Conservation (phyloP, 306 rosid genomes). For the Prinsepia uniflora region DNA sequence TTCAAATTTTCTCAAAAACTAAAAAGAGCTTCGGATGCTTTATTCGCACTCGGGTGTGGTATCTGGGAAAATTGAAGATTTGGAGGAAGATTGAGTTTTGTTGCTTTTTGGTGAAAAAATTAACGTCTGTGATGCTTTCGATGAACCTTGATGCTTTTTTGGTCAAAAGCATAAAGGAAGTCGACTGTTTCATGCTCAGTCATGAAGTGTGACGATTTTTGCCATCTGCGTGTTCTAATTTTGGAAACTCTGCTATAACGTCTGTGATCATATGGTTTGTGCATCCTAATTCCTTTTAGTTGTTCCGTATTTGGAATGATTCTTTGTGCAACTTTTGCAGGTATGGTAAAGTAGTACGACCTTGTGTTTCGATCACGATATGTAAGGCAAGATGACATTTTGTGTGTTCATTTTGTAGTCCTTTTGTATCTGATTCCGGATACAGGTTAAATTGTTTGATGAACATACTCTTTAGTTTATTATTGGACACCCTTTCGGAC, state of each 20-base stretch:
- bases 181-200: background rate
- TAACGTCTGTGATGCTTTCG: background rate
- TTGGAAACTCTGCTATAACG: background rate
- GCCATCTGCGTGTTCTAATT: background rate
- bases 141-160: background rate
- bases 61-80: constrained; percentile 8
- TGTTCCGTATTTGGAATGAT: background rate
- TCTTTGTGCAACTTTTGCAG: background rate
- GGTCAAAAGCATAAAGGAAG: background rate
- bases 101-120: background rate
- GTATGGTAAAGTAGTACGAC: background rate
- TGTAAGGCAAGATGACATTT: background rate
- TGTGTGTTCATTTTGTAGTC: background rate
- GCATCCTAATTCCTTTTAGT: background rate
- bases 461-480: background rate
- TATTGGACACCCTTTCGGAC: background rate
- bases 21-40: background rate
- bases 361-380: background rate
- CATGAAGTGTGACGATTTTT: background rate
- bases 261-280: constrained; percentile 11
- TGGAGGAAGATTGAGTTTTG: background rate
- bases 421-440: background rate
- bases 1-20: background rate
- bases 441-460: background rate
- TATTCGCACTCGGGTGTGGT: too few relatives aligned